Percentiles rank a stretch among this genome's conserved stretches.
These are phyloP conservation scores for Candida berthetii DNA, from an alignment of 805 yeast species.

Conservation along the genomic window DNA sequence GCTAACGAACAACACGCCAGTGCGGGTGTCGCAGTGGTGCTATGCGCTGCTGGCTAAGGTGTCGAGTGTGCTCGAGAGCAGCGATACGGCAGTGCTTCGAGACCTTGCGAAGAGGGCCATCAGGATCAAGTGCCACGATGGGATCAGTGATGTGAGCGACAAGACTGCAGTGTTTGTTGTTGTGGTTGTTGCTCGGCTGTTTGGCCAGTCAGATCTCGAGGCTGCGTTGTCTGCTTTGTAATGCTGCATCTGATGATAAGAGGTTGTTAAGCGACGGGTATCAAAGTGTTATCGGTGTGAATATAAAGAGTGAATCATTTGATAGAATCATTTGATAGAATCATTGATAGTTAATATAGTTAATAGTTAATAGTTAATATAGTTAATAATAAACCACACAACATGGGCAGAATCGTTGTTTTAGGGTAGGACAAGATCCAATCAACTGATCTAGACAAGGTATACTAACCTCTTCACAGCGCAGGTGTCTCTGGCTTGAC, in stretches of 20 bases:
- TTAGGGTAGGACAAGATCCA: slow-evolving; percentile 11
- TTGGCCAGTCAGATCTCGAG: slow-evolving; percentile 6
- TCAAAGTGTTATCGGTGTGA: no score
- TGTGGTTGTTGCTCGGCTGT: not conserved
- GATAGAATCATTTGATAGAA: no score
- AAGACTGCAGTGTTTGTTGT: not conserved
- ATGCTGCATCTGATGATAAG: no score
- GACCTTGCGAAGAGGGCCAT: not conserved
- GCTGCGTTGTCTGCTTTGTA: no score
- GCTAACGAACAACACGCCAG: not conserved
- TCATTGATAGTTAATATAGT: no score
- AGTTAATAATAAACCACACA: no score
- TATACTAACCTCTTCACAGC: slow-evolving; percentile 15
- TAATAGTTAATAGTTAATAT: no score
- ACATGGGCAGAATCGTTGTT: slow-evolving; percentile 7
- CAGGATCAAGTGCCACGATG: not conserved
- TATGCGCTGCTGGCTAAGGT: not conserved
- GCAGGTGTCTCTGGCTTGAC: slow-evolving; percentile 58
- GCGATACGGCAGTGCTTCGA: not conserved
- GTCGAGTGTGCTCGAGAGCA: not conserved
- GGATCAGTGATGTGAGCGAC: not conserved
- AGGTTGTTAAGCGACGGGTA: no score
- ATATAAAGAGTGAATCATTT: no score
- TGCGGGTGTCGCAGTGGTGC: not conserved
- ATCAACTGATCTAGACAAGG: not conserved